Evolutionary conservation across 441 rosid genomes (phyloP), one percentile per base, ranked within the genome.

Genomic region (Populus hybrid): DNA sequence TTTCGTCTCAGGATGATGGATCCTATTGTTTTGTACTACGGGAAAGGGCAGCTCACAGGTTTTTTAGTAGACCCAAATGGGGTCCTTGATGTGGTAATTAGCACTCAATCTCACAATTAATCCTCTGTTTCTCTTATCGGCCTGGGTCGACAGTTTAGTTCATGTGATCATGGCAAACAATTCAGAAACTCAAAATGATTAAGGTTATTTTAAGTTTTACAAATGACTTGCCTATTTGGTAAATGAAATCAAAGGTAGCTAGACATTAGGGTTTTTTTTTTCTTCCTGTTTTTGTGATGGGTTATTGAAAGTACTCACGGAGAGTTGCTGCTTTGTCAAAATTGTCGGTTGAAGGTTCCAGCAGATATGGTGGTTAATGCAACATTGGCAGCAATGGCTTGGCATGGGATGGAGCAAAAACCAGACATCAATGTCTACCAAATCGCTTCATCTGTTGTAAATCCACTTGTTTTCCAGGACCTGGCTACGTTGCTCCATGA

Each of bases 321-420:
- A 61, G 50, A 12, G 29, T 66, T 77, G 72, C 6, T 72, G 63
- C 61, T 24, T 18, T 68, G 38, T 59, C 33, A 9, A 23, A n/a
- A 18, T 69, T 50, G 31, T 29, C 16, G 29, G 1, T 71, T 79
- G 64, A 84, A 90, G 94, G 94, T 95, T 36, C 99, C 98, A 7
- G 97, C 92, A 56, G 99, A 94, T 80, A 92, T 95, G 91, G 99
- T 95, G 3, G 98, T 92, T 2, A 95, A 95, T 78, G 97, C 99
- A 64, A 91, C 92, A 35, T 76, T 95, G 80, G 99, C 97, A 79
- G 98, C 99, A 81, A 90, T 95, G 20, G 97, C 97, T 14, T 85
- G 72, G 74, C 99, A 94, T 33, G 98, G 93, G 69, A 80, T 29
- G 84, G 79, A 82, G 2, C 84, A 80, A 28, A 91, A 94, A 81